Evolutionary conservation across 805 yeast genomes (phyloP).

Genomic region (Candida hungchunana): DNA sequence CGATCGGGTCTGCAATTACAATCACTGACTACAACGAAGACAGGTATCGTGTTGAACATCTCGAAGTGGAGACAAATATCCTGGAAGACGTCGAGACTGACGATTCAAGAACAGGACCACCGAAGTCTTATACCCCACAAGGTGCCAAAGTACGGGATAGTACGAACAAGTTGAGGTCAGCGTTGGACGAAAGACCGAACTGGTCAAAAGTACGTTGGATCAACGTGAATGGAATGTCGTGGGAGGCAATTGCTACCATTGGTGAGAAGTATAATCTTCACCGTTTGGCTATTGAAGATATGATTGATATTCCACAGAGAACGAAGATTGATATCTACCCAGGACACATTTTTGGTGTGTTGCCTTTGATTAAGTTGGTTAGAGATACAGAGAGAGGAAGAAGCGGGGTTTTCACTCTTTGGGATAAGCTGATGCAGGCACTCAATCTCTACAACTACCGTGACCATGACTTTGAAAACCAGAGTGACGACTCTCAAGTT

Average conservation of each 20-base stretch:
- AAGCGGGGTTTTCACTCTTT: not conserved
- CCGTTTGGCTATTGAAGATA: conserved; percentile 54
- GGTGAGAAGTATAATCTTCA: conserved; percentile 44
- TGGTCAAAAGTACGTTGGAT: conserved; percentile 55
- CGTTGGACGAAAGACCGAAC: conserved; percentile 34
- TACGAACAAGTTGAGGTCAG: conserved; percentile 28
- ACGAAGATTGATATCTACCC: conserved; percentile 54
- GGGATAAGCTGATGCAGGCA: conserved; percentile 11
- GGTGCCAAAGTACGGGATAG: conserved; percentile 12
- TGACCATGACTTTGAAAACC: not conserved
- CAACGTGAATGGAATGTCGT: conserved; percentile 55
- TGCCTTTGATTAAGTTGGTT: conserved; percentile 48
- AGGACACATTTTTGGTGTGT: conserved; percentile 46
- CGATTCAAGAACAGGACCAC: not conserved
- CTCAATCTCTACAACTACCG: conserved; percentile 12
- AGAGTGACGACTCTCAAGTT: not conserved
- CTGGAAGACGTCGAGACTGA: conserved; percentile 32
- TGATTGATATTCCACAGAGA: conserved; percentile 59
- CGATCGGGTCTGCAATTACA: conserved; percentile 51
- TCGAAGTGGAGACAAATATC: conserved; percentile 11
- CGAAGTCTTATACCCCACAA: conserved; percentile 2
- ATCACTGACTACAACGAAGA: conserved; percentile 46
- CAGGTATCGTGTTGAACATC: conserved; percentile 38
- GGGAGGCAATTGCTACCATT: conserved; percentile 51
- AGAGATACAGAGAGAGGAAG: conserved; percentile 11